These are phyloP conservation scores for Amborella trichopoda DNA, from an alignment of 164 flowering plant species.

Conservation along the genomic window DNA sequence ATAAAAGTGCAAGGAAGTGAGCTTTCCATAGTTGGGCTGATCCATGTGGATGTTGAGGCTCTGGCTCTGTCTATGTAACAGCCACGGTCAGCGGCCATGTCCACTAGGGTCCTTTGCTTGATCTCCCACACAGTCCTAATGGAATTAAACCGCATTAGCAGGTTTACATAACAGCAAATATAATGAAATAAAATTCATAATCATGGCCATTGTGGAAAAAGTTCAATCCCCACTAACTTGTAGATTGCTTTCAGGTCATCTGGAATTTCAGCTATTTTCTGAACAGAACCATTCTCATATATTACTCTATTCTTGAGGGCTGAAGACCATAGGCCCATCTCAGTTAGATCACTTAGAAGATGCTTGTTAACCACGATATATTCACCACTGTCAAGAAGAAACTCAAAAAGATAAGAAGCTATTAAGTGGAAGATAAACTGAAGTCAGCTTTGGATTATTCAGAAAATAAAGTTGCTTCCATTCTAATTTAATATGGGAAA, in stretches of 20 bases:
- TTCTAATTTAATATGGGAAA: too few species aligned
- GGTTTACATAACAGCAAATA: conserved; percentile 5
- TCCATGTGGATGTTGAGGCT: conserved; percentile 79
- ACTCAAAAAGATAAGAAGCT: too few species aligned
- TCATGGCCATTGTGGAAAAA: too few species aligned
- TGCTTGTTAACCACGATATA: conserved; percentile 82
- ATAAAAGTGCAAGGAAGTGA: conserved; percentile 65
- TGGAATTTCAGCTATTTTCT: conserved; percentile 51
- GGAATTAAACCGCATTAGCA: not conserved
- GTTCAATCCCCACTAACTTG: too few species aligned
- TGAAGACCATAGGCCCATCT: conserved; percentile 76
- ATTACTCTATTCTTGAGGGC: conserved; percentile 51
- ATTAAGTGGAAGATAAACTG: too few species aligned
- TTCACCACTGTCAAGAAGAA: conserved; percentile 52
- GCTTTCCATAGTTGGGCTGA: conserved; percentile 63
- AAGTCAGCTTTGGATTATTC: too few species aligned
- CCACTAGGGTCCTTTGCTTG: conserved; percentile 61
- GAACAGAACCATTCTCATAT: conserved; percentile 61
- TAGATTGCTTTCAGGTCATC: conserved; percentile 42
- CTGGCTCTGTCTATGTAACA: conserved; percentile 71
- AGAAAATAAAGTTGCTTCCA: too few species aligned
- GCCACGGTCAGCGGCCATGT: conserved; percentile 79
- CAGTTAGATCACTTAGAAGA: conserved; percentile 72
- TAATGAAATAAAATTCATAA: not conserved
- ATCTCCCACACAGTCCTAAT: conserved; percentile 82